These are phyloP conservation scores for Solanum rostratum DNA, from an alignment of 257 asterid species.

Conservation along the genomic window DNA sequence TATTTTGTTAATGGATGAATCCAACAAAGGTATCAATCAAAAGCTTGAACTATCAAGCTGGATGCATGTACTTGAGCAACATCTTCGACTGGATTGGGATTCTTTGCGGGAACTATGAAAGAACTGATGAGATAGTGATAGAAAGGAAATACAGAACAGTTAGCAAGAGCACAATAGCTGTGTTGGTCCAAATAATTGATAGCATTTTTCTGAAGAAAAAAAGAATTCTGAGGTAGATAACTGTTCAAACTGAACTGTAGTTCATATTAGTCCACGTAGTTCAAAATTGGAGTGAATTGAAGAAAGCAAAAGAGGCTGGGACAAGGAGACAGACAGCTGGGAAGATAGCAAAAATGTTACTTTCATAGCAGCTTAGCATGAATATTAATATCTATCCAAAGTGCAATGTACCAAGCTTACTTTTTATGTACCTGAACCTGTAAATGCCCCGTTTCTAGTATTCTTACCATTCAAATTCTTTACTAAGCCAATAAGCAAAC, in stretches of 20 bases:
- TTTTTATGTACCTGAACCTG: not conserved
- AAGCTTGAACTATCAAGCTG: not conserved
- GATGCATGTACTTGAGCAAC: not conserved
- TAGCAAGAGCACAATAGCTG: not conserved
- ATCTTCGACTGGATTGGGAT: not conserved
- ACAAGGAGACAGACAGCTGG: not conserved
- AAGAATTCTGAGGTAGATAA: not conserved
- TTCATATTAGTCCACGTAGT: not conserved
- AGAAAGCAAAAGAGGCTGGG: not conserved
- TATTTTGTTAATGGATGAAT: not conserved
- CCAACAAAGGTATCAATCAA: not conserved
- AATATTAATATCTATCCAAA: not conserved
- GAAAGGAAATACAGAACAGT: not conserved
- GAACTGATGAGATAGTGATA: not conserved
- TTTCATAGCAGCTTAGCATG: not conserved
- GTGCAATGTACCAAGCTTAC: not conserved
- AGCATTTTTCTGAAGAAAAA: not conserved
- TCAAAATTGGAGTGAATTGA: not conserved
- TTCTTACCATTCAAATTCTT: not conserved
- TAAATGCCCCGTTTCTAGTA: not conserved
- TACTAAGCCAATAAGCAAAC: not conserved
- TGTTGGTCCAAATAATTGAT: not conserved
- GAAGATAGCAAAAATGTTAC: not conserved
- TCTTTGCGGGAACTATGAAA: not conserved
- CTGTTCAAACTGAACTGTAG: not conserved